These are phyloP conservation scores for Erodium trifolium DNA, from an alignment of 441 rosid genomes.

Conservation along the genomic window DNA sequence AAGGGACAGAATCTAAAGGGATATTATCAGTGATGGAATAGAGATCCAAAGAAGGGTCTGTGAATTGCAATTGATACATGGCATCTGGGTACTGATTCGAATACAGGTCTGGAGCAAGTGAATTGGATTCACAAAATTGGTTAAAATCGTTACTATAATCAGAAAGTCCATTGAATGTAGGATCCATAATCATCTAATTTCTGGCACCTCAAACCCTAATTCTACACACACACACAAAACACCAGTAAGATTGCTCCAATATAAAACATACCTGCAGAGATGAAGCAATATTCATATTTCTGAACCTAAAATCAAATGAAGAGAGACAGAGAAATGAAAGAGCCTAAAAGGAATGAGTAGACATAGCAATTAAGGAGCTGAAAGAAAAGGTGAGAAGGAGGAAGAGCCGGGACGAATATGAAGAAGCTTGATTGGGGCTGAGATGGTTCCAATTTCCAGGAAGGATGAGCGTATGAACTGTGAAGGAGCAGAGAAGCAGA, in stretches of 20 bases:
- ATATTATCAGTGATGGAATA: constrained; percentile 16
- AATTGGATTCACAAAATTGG: constrained; percentile 12
- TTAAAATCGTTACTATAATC: constrained; percentile 24
- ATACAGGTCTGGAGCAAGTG: constrained; percentile 9
- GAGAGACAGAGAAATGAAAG: too few species aligned
- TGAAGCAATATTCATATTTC: too few species aligned
- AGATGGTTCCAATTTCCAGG: too few species aligned
- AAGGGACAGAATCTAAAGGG: constrained; percentile 21
- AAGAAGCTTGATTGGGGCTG: too few species aligned
- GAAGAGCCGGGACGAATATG: too few species aligned
- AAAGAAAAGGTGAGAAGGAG: too few species aligned
- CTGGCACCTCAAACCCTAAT: constrained; percentile 11
- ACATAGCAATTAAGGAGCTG: too few species aligned
- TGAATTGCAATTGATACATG: constrained; percentile 19
- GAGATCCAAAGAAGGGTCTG: constrained; percentile 19
- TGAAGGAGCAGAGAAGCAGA: too few species aligned
- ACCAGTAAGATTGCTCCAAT: not conserved
- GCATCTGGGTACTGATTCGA: constrained; percentile 19
- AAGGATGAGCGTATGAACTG: too few species aligned
- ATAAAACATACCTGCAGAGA: not conserved
- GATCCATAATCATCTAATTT: constrained; percentile 28
- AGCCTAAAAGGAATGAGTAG: too few species aligned
- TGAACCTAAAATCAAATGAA: too few species aligned
- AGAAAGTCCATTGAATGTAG: constrained; percentile 27
- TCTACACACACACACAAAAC: not conserved